Conservation (phyloP, 2,329 filamentous ascomycete genomes). For the Alternaria brassicicola region DNA sequence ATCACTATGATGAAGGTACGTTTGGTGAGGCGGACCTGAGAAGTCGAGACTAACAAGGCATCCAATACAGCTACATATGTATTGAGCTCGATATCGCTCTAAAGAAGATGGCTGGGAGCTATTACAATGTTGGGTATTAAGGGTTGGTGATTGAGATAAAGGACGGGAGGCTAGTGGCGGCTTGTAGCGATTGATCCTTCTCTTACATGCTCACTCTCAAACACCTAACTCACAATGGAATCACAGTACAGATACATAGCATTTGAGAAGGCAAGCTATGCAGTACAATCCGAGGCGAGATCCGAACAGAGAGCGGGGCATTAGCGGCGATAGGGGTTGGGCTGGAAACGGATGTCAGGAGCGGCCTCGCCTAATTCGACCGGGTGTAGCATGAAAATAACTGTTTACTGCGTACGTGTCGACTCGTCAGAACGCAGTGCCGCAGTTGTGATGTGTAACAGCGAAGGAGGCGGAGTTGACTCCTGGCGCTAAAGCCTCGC, state of each 20-base stretch:
- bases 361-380: neutral
- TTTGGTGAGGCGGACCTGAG: neutral
- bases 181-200: neutral
- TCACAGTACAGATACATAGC: neutral
- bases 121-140: neutral
- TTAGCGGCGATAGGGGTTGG: neutral
- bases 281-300: neutral
- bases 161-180: neutral
- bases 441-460: neutral
- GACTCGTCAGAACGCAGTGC: neutral
- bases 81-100: neutral
- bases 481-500: neutral
- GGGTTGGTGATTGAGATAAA: neutral
- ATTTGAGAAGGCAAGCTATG: neutral
- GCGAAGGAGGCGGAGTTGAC: neutral
- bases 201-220: neutral
- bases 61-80: neutral
- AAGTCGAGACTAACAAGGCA: neutral
- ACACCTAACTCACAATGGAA: neutral
- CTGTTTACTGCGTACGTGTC: neutral
- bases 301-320: neutral
- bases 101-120: neutral
- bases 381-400: neutral
- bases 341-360: neutral
- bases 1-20: neutral